phyloP scores from a whole-genome alignment of 2,329 filamentous ascomycete genomes.

The Verticillium dahliae region DNA sequence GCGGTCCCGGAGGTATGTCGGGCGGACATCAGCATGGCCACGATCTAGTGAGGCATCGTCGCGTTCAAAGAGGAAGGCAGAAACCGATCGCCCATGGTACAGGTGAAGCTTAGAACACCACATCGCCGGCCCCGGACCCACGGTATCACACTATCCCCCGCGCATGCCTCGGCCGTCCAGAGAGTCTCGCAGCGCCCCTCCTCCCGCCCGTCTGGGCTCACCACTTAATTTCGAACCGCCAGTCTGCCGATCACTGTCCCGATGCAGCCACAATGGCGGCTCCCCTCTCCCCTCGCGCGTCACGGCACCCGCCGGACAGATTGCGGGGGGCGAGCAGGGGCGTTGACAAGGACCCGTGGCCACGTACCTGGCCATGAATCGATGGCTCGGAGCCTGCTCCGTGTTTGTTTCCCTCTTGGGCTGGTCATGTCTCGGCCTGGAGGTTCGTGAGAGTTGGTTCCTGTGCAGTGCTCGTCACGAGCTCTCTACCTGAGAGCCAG shows the following conservation, averaged over 20 bases:
- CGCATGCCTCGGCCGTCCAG: background rate
- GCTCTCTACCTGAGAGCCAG: background rate
- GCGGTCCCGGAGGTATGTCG: background rate
- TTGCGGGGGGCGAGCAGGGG: background rate
- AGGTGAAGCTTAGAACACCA: background rate
- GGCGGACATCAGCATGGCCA: background rate
- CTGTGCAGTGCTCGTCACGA: background rate
- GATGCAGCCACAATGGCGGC: background rate
- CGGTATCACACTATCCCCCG: background rate
- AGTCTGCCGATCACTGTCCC: background rate
- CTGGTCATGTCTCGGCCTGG: background rate
- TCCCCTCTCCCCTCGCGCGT: background rate
- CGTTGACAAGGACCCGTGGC: too few species aligned
- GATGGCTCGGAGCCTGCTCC: background rate
- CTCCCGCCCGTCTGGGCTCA: background rate
- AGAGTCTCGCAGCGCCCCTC: background rate
- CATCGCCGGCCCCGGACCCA: background rate
- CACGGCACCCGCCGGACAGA: background rate
- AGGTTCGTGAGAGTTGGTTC: background rate
- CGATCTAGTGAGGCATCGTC: too few species aligned
- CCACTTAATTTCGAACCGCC: background rate
- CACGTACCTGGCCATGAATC: too few species aligned
- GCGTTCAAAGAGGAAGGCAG: too few species aligned
- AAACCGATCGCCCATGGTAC: background rate
- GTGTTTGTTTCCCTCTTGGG: background rate